These are phyloP conservation scores for Aspergillus candidus DNA, from an alignment of 2,329 filamentous ascomycete genomes.

Conservation along the genomic window DNA sequence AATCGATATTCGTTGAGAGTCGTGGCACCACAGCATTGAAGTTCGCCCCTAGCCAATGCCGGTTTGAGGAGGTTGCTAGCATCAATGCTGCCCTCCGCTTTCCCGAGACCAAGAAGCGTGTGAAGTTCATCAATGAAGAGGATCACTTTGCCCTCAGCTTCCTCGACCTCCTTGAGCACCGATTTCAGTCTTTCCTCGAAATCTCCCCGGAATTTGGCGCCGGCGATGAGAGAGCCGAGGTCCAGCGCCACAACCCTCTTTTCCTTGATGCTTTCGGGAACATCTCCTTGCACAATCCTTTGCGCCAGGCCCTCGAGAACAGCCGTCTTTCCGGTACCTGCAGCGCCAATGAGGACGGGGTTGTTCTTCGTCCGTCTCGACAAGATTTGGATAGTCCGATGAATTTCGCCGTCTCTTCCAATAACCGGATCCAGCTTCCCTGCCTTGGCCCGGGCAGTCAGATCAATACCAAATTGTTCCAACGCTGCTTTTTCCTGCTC, in stretches of 20 bases:
- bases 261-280: conserved; percentile 92
- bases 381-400: conserved; percentile 88
- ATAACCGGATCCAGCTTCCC: conserved; percentile 96
- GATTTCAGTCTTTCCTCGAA: conserved; percentile 92
- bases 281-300: conserved; percentile 84
- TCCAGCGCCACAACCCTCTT: conserved; percentile 85
- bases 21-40: conserved; percentile 93
- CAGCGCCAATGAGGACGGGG: conserved; percentile 84
- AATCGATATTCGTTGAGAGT: conserved; percentile 85
- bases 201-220: conserved; percentile 90
- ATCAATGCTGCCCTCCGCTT: conserved; percentile 93
- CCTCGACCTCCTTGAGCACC: conserved; percentile 83
- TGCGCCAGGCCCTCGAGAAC: conserved; percentile 85
- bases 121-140: conserved; percentile 95
- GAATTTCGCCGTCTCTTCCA: conserved; percentile 83
- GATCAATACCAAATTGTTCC: conserved; percentile 84
- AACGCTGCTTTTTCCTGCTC: conserved; percentile 76
- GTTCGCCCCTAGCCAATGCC: conserved; percentile 81
- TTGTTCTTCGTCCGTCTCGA: conserved; percentile 94
- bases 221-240: conserved; percentile 86
- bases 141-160: conserved; percentile 83
- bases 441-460: conserved; percentile 75
- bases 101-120: conserved; percentile 82
- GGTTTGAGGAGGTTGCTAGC: conserved; percentile 93
- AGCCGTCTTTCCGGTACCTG: conserved; percentile 90